Percentiles rank a stretch among this genome's conserved stretches.
Evolutionary conservation across 768 basidiomycete species (phyloP).

Genomic region (Hydnum rufescens): DNA sequence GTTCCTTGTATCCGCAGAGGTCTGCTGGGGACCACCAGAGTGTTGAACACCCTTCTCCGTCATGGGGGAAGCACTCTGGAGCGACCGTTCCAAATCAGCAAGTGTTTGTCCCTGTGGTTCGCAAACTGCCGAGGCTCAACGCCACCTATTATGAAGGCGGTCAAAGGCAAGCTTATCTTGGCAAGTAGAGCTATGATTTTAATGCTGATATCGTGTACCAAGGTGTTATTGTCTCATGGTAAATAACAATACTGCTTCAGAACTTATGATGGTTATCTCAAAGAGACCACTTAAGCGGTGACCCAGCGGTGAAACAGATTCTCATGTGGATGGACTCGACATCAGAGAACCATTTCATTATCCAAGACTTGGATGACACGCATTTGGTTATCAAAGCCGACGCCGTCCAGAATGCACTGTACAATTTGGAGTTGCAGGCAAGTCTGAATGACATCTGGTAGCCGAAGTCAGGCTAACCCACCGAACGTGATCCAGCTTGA

Average conservation of each 20-base stretch:
- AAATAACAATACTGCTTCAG: background rate
- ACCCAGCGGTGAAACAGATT: constrained; percentile 80
- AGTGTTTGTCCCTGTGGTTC: background rate
- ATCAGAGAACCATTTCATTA: constrained; percentile 33
- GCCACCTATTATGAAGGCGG: constrained; percentile 2
- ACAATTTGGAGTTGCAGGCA: constrained; percentile 60
- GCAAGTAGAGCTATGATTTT: background rate
- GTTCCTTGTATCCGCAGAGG: background rate
- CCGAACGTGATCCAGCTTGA: constrained; percentile 33
- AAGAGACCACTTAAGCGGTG: too few species aligned
- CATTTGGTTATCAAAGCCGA: constrained; percentile 73
- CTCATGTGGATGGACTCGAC: constrained; percentile 58
- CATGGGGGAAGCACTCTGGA: background rate
- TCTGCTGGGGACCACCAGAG: background rate
- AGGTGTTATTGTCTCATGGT: constrained; percentile 2
- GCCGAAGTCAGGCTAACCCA: background rate
- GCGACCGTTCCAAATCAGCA: background rate
- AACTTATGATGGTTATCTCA: too few species aligned
- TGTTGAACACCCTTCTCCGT: background rate
- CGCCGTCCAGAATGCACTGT: constrained; percentile 51
- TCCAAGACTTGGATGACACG: constrained; percentile 70
- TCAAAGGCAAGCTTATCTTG: constrained; percentile 7
- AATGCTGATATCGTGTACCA: background rate
- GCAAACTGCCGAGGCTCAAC: background rate
- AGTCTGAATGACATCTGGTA: constrained; percentile 10